phyloP scores from a whole-genome alignment of 441 rosid genomes.

The Pelargonium fulgidum region DNA sequence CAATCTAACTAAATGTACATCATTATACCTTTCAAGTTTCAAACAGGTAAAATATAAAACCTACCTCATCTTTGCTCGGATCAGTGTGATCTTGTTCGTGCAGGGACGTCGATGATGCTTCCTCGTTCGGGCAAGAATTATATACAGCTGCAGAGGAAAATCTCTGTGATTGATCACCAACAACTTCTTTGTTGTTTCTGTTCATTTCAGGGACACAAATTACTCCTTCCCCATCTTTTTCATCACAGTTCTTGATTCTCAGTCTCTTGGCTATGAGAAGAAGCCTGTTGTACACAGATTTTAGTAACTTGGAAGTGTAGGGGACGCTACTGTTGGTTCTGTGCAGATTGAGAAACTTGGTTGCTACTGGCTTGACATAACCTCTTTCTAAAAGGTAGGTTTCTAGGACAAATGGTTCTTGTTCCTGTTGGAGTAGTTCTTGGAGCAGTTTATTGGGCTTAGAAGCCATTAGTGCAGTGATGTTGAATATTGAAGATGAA shows the following conservation, averaged over 20 bases:
- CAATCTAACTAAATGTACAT: background rate
- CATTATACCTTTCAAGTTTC: background rate
- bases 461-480: conserved; percentile 27
- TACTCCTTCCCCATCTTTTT: conserved; percentile 14
- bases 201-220: conserved; percentile 14
- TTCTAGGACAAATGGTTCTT: conserved; percentile 49
- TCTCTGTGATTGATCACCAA: conserved; percentile 20
- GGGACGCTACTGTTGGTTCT: conserved; percentile 25
- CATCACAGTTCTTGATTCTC: conserved; percentile 17
- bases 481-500: background rate
- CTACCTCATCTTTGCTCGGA: conserved; percentile 25
- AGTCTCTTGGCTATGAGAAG: conserved; percentile 18
- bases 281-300: conserved; percentile 24
- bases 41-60: background rate
- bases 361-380: conserved; percentile 12
- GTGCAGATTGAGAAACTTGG: conserved; percentile 13
- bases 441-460: conserved; percentile 32
- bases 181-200: conserved; percentile 19
- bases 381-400: conserved; percentile 39
- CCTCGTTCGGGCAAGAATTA: conserved; percentile 33
- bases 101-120: conserved; percentile 19
- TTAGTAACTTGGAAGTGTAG: conserved; percentile 23
- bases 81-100: conserved; percentile 7
- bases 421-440: conserved; percentile 46
- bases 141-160: conserved; percentile 33